phyloP scores from a whole-genome alignment of 1,284 basidiomycete species.

The Cryptococcus wingfieldii region DNA sequence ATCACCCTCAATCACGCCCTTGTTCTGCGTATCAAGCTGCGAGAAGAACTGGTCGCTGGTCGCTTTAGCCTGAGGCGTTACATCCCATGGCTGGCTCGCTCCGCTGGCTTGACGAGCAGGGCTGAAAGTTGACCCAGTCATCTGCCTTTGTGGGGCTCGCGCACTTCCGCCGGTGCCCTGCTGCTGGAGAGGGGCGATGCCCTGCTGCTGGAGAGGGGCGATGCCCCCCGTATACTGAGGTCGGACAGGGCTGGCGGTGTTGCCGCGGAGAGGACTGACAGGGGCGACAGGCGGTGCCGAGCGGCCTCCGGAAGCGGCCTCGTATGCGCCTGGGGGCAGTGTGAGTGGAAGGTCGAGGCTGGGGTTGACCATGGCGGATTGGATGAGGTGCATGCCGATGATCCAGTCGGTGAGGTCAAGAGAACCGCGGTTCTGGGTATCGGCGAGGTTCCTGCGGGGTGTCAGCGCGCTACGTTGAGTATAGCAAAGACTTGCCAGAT shows the following conservation, averaged over 20 bases:
- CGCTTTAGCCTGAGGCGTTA: conserved; percentile 76
- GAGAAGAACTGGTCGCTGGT: conserved; percentile 79
- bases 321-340: conserved; percentile 87
- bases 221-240: conserved; percentile 53
- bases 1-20: conserved; percentile 85
- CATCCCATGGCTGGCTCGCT: conserved; percentile 64
- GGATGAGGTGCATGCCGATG: conserved; percentile 91
- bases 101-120: background rate
- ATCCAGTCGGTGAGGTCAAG: conserved; percentile 91
- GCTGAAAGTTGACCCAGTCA: background rate
- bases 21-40: conserved; percentile 68
- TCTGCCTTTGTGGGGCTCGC: conserved; percentile 25
- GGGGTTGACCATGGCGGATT: conserved; percentile 79
- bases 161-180: conserved; percentile 51
- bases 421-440: conserved; percentile 84
- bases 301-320: conserved; percentile 64
- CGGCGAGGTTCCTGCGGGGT: conserved; percentile 75
- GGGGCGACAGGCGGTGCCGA: conserved; percentile 18
- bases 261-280: conserved; percentile 29
- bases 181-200: conserved; percentile 39
- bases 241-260: conserved; percentile 29
- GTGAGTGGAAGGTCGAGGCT: conserved; percentile 68
- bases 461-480: background rate
- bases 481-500: conserved; percentile 69
- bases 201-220: conserved; percentile 47